A percentile compares a stretch with the other conserved stretches of the same genome.
phyloP scores from a whole-genome alignment of 1,139 yeast genomes.

The Yamadazyma triangularis region DNA sequence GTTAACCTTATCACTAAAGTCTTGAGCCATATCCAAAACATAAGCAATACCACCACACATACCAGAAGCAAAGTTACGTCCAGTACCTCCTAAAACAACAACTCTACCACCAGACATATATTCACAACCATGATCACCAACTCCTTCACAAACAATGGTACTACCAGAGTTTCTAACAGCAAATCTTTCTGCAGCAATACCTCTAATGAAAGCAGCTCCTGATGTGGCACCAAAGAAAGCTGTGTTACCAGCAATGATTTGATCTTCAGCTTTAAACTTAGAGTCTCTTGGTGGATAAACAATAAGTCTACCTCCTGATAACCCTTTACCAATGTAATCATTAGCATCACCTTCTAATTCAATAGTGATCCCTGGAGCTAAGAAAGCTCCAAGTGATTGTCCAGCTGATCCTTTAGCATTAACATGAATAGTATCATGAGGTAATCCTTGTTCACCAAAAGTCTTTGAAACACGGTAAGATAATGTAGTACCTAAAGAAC shows the following conservation, averaged over 20 bases:
- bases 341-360: slow-evolving; percentile 97
- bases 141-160: slow-evolving; percentile 92
- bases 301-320: slow-evolving; percentile 90
- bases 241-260: slow-evolving; percentile 94
- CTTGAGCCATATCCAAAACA: slow-evolving; percentile 93
- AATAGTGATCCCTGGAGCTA: slow-evolving; percentile 93
- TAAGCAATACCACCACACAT: slow-evolving; percentile 99
- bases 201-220: slow-evolving; percentile 90
- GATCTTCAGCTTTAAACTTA: slow-evolving; percentile 88
- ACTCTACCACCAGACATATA: slow-evolving; percentile 99
- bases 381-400: slow-evolving; percentile 96
- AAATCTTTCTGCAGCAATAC: slow-evolving; percentile 98
- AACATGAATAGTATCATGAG: slow-evolving; percentile 94
- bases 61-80: slow-evolving; percentile 97
- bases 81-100: slow-evolving; percentile 85
- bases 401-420: slow-evolving; percentile 93
- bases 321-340: slow-evolving; percentile 96
- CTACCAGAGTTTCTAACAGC: slow-evolving; percentile 99
- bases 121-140: slow-evolving; percentile 98
- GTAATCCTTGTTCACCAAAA: slow-evolving; percentile 91
- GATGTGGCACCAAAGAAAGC: slow-evolving; percentile 98
- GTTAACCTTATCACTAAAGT: slow-evolving; percentile 78
- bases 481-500: slow-evolving; percentile 91
- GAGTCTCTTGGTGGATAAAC: slow-evolving; percentile 89
- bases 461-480: slow-evolving; percentile 91